Percentiles rank a stretch among this genome's conserved stretches.
These are phyloP conservation scores for Ciborinia camelliae DNA, from an alignment of 2,329 filamentous ascomycete species.

Conservation along the genomic window DNA sequence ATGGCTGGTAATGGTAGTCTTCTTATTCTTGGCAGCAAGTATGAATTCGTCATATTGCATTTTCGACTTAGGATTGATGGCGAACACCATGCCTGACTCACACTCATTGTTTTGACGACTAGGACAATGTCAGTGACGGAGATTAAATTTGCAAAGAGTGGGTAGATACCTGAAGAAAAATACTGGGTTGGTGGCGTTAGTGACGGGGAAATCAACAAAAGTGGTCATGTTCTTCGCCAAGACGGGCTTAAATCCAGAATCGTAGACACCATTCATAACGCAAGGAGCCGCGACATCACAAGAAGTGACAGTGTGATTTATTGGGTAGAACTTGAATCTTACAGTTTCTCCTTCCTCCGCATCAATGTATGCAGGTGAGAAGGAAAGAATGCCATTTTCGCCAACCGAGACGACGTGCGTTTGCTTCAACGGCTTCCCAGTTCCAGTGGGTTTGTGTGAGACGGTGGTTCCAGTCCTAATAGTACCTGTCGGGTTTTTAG, in stretches of 20 bases:
- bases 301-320: slow-evolving; percentile 20
- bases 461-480: background rate
- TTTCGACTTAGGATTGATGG: slow-evolving; percentile 19
- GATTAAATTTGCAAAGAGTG: background rate
- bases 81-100: slow-evolving; percentile 24
- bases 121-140: background rate
- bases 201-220: slow-evolving; percentile 21
- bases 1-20: slow-evolving; percentile 1
- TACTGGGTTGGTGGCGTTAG: slow-evolving; percentile 12
- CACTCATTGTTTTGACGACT: slow-evolving; percentile 21
- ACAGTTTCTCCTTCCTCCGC: slow-evolving; percentile 21
- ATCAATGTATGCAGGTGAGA: slow-evolving; percentile 17
- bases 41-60: slow-evolving; percentile 13
- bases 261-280: slow-evolving; percentile 17
- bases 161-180: slow-evolving; percentile 18
- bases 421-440: background rate
- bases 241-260: slow-evolving; percentile 20
- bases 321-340: slow-evolving; percentile 19
- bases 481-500: background rate
- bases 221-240: slow-evolving; percentile 16
- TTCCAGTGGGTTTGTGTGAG: slow-evolving; percentile 8
- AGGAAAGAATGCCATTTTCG: slow-evolving; percentile 19
- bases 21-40: slow-evolving; percentile 12
- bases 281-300: slow-evolving; percentile 19
- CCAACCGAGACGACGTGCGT: slow-evolving; percentile 21